Evolutionary conservation across 2,329 filamentous ascomycete species (phyloP).

Genomic region (Neoascochyta sp.): DNA sequence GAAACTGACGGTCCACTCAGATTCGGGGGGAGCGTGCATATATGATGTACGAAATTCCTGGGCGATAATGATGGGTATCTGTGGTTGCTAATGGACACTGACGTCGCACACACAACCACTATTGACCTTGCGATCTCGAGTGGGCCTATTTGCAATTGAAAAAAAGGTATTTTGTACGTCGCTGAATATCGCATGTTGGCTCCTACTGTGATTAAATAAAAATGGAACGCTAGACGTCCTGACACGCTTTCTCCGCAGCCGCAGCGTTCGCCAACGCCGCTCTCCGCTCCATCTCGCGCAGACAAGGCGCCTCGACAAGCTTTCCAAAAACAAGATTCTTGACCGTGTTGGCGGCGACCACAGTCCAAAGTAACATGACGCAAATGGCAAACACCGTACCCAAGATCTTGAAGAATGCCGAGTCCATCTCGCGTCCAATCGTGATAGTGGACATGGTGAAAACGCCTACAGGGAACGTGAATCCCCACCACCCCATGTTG

Average conservation of each 20-base stretch:
- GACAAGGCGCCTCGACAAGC: constrained; percentile 54
- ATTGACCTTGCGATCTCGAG: too few relatives aligned
- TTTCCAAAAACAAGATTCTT: constrained; percentile 47
- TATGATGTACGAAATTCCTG: too few relatives aligned
- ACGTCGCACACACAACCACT: too few relatives aligned
- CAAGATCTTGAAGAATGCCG: constrained; percentile 53
- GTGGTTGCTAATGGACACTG: too few relatives aligned
- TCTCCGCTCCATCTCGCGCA: constrained; percentile 33
- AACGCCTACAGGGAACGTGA: constrained; percentile 57
- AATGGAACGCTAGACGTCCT: constrained; percentile 8
- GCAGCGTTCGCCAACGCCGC: constrained; percentile 7
- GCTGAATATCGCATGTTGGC: too few relatives aligned
- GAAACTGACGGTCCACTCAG: too few relatives aligned
- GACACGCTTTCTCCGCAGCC: constrained; percentile 5
- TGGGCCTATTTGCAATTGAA: too few relatives aligned
- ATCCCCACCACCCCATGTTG: constrained; percentile 62
- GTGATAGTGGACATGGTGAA: constrained; percentile 40
- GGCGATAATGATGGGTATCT: too few relatives aligned
- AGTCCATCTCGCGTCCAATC: constrained; percentile 51
- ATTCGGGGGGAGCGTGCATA: too few relatives aligned
- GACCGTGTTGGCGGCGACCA: constrained; percentile 50
- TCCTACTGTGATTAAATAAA: too few relatives aligned
- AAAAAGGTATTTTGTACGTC: too few relatives aligned
- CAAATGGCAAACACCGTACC: constrained; percentile 51
- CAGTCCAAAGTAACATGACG: constrained; percentile 54